Base-by-base conservation (phyloP, 306 rosid species). In the Vigna nakashimae region DNA sequence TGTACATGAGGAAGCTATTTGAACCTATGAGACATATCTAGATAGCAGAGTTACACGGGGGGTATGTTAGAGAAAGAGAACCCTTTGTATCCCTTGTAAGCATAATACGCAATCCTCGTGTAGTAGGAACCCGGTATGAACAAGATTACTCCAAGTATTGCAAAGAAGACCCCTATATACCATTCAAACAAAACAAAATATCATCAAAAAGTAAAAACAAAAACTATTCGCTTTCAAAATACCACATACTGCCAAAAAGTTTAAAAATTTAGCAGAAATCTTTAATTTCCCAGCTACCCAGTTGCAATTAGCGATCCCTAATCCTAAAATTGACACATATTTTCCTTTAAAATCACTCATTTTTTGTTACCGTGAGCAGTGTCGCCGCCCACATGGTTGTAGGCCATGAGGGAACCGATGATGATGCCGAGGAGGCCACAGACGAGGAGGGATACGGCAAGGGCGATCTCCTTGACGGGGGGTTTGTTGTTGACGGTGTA, bases 61-160 rank as follows among this genome's bases (percentile, higher is more conserved):
- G 99, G 99, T 73, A 96, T 96, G 90, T 96, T 96, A 65, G 97
- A 84, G 93, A 96, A 92, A 51, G 99, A 96, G 88, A 96, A 96
- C 7, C 98, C 98, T 72, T 91, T 87, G 90, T 92, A 96, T 18
- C 99, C 99, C 77, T 92, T 96, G 74, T 92, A 96, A 77, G 99
- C 99, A 85, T 90, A 96, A 73, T 96, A 96, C 12, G 99, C 99
- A 84, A 96, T 92, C 90, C 98, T 80, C 11, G 99, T 96, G 88
- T 96, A 96, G 82, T 96, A 96, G 84, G 86, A 96, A 0, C 99
- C 98, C 60, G 99, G 99, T 68, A 96, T 90, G 90, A 96, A 96
- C 91, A 96, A 79, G 67, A 96, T 11, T 82, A 67, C 71, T 63
- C 99, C 99, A 65, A 96, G 87, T 63, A 87, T 74, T 43, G 99